phyloP scores from a whole-genome alignment of 192 early-diverging fungal genomes.

The Coemansia sp. region DNA sequence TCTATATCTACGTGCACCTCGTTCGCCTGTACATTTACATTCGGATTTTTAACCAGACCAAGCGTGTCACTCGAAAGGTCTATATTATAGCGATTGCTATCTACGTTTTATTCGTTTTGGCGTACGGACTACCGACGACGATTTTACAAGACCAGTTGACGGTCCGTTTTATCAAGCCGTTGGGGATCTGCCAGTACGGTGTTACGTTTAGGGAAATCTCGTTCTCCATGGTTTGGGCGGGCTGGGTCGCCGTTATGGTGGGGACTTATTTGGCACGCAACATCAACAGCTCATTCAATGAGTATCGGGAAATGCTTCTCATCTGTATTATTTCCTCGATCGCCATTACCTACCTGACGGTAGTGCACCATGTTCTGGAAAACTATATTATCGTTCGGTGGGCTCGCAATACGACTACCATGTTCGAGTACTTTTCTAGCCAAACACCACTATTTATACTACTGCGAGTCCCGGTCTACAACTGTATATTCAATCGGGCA shows the following conservation, averaged over 20 bases:
- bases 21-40: conserved; percentile 42
- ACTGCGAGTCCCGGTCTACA: conserved; percentile 28
- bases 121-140: conserved; percentile 25
- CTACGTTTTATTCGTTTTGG: conserved; percentile 7
- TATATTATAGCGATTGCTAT: conserved; percentile 1
- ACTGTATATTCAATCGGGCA: conserved; percentile 38
- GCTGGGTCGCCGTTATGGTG: conserved; percentile 18
- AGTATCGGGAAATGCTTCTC: conserved; percentile 44
- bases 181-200: conserved; percentile 27
- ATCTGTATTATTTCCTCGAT: conserved; percentile 19
- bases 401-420: conserved; percentile 23
- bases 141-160: conserved; percentile 19
- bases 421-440: conserved; percentile 20
- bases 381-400: conserved; percentile 30
- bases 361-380: conserved; percentile 26
- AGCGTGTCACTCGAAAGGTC: conserved; percentile 9
- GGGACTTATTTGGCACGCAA: conserved; percentile 31
- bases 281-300: conserved; percentile 51
- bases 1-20: conserved; percentile 29
- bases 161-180: background rate
- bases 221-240: conserved; percentile 41
- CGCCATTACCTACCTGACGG: conserved; percentile 26
- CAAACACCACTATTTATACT: conserved; percentile 33
- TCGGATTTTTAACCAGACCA: conserved; percentile 26
- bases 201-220: conserved; percentile 26